Evolutionary conservation across 1,284 basidiomycete species (phyloP).

Genomic region (Austroboletus novae-zelandiae): DNA sequence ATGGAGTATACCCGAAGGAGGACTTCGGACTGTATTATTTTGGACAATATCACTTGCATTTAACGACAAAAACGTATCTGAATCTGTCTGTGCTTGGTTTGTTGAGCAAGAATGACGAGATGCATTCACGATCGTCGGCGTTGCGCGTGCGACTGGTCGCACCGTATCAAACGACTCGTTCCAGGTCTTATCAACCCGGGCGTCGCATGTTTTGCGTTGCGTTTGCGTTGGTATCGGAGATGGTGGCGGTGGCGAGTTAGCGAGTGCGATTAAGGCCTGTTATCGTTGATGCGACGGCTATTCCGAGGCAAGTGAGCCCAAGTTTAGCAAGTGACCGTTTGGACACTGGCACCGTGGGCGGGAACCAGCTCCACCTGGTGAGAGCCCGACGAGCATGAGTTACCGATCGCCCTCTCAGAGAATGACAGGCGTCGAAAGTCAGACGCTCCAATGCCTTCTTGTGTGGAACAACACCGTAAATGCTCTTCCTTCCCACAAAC

Average conservation of each 20-base stretch:
- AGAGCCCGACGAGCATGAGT: too few relatives aligned
- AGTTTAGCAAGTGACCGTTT: neutral
- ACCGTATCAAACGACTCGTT: neutral
- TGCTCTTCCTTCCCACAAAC: too few relatives aligned
- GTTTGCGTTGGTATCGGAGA: neutral
- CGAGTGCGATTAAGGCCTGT: neutral
- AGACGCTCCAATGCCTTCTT: too few relatives aligned
- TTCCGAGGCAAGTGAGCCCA: neutral
- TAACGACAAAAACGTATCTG: neutral
- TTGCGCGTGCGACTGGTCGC: neutral
- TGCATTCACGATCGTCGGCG: neutral
- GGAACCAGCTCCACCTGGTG: neutral
- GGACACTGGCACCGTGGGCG: too few relatives aligned
- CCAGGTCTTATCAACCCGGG: neutral
- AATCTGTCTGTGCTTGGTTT: neutral
- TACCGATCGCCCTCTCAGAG: too few relatives aligned
- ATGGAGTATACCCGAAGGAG: slow-evolving; percentile 8
- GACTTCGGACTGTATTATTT: neutral
- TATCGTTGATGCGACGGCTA: neutral
- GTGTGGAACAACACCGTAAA: too few relatives aligned
- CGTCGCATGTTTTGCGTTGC: neutral
- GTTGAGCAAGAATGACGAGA: neutral
- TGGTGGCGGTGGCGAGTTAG: neutral
- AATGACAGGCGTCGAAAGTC: too few relatives aligned
- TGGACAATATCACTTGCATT: slow-evolving; percentile 12